Evolutionary conservation across 768 basidiomycete genomes (phyloP).

Genomic region (Filobasidium floriforme): DNA sequence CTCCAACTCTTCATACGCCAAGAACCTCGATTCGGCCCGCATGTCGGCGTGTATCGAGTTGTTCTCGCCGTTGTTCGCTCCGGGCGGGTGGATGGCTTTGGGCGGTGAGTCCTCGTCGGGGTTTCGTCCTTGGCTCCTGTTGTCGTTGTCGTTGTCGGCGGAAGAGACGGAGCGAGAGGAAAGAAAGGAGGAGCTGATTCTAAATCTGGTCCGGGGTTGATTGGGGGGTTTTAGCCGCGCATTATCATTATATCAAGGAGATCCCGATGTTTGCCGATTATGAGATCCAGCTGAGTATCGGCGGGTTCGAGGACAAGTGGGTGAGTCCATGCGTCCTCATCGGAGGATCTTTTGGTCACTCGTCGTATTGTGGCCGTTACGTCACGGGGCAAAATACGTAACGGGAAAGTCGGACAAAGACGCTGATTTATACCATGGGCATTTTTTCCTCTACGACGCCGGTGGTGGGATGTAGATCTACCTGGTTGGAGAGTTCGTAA

Average conservation of each 20-base stretch:
- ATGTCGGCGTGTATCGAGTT: constrained; percentile 21
- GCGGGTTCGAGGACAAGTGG: constrained; percentile 46
- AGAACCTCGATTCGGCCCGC: constrained; percentile 22
- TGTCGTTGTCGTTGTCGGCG: not conserved
- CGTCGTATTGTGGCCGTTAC: not conserved
- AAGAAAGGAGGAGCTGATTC: not conserved
- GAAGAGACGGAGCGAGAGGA: no score
- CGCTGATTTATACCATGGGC: not conserved
- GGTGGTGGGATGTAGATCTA: constrained; percentile 33
- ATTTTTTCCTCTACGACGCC: not conserved
- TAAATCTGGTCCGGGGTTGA: not conserved
- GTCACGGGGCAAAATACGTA: no score
- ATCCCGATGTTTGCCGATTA: constrained; percentile 41
- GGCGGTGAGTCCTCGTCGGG: constrained; percentile 13
- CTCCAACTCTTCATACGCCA: constrained; percentile 25
- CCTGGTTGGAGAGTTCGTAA: constrained; percentile 41
- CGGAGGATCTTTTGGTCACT: no score
- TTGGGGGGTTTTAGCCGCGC: constrained; percentile 9
- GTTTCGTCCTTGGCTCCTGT: not conserved
- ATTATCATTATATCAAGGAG: constrained; percentile 42
- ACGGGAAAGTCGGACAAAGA: no score
- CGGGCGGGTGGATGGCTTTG: constrained; percentile 22
- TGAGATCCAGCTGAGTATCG: constrained; percentile 38
- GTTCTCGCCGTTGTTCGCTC: constrained; percentile 22
- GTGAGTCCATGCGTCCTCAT: constrained; percentile 22